These are phyloP conservation scores for Thalia dealbata DNA, from an alignment of 176 grass and related monocot genomes.

Conservation along the genomic window DNA sequence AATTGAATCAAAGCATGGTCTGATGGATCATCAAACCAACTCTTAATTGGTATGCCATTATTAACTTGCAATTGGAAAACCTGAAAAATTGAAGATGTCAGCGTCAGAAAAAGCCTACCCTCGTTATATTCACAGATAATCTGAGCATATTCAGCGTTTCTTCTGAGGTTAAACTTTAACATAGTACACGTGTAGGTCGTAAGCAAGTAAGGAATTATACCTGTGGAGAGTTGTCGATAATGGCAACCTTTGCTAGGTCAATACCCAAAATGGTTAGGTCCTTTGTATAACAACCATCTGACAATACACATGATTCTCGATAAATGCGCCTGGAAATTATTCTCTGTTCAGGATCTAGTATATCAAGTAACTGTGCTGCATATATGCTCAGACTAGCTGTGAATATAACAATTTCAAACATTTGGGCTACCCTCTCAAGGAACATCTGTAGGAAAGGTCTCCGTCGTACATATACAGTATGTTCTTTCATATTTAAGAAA, in stretches of 20 bases:
- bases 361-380: conserved; percentile 79
- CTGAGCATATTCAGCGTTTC: not conserved
- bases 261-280: conserved; percentile 77
- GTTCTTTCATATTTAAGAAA: conserved; percentile 76
- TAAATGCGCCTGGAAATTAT: conserved; percentile 70
- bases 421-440: conserved; percentile 67
- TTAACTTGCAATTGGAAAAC: conserved; percentile 91
- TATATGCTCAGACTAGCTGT: conserved; percentile 95
- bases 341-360: conserved; percentile 69
- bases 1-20: conserved; percentile 72
- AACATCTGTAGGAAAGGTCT: conserved; percentile 80
- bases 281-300: conserved; percentile 85
- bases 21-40: conserved; percentile 81
- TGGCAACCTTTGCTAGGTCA: conserved; percentile 76
- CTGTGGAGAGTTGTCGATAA: conserved; percentile 96
- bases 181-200: not conserved
- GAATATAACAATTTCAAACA: conserved; percentile 95
- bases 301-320: conserved; percentile 85
- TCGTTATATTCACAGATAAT: too few relatives aligned
- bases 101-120: not conserved
- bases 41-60: conserved; percentile 97
- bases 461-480: conserved; percentile 82
- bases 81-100: conserved; percentile 22
- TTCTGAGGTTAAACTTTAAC: not conserved
- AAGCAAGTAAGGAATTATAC: conserved; percentile 24